These are phyloP conservation scores for Diaporthe citrichinensis DNA, from an alignment of 2,329 filamentous ascomycete species.

Conservation along the genomic window DNA sequence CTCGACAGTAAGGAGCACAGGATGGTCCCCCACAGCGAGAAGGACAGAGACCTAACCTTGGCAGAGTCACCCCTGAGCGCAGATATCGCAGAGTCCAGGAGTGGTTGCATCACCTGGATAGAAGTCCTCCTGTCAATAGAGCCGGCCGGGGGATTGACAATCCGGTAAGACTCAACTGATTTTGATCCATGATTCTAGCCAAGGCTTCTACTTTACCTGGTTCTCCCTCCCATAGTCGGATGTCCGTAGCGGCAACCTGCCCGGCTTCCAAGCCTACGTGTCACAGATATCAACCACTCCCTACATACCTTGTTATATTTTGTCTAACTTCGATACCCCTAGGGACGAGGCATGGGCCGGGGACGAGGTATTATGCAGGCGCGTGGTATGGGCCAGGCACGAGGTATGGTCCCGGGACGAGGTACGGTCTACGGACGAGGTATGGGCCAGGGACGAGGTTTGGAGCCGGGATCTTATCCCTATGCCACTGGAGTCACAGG, in stretches of 20 bases:
- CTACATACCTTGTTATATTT: neutral
- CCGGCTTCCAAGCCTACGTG: neutral
- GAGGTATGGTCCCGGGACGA: too few relatives aligned
- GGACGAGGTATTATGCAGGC: neutral
- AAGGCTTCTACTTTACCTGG: neutral
- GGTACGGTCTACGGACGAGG: too few relatives aligned
- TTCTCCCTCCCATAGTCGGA: too few relatives aligned
- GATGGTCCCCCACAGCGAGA: too few relatives aligned
- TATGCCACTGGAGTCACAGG: neutral
- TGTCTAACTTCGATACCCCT: neutral
- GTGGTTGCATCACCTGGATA: neutral
- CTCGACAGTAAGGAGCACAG: too few relatives aligned
- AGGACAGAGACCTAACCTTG: too few relatives aligned
- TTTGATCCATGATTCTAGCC: neutral
- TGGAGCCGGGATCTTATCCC: neutral
- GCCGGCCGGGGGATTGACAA: neutral
- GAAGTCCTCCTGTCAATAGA: too few relatives aligned
- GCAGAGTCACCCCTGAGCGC: too few relatives aligned
- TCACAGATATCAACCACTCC: too few relatives aligned
- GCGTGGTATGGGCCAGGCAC: too few relatives aligned
- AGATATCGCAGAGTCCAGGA: too few relatives aligned
- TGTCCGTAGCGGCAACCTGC: neutral
- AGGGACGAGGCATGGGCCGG: neutral
- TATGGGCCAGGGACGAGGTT: neutral
- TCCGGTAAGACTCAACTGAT: neutral